A percentile compares a stretch with the other conserved stretches of the same genome.
These are phyloP conservation scores for Xerophyta viscosa DNA, from an alignment of 106 monocot genomes.

Conservation along the genomic window DNA sequence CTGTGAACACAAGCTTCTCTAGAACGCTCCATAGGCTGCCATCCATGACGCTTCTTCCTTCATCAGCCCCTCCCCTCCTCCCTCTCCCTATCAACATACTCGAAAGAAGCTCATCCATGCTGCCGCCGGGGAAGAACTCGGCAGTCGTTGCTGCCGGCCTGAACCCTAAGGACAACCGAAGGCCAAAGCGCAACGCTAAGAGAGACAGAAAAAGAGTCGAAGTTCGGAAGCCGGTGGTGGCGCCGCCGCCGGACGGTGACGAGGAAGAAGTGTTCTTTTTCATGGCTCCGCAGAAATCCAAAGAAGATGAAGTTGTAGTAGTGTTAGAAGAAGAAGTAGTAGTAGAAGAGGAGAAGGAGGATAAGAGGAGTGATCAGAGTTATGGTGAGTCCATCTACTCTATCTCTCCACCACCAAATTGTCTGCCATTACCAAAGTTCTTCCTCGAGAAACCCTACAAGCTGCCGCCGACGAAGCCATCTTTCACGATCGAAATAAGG, in stretches of 20 bases:
- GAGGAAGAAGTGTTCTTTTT: background rate
- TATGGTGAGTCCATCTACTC: conserved; percentile 16
- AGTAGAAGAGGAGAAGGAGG: conserved; percentile 3
- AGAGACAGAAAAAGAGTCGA: conserved; percentile 1
- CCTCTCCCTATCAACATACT: conserved; percentile 34
- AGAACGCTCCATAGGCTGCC: background rate
- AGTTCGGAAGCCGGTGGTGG: background rate
- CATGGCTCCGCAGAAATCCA: background rate
- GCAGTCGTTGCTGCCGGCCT: background rate
- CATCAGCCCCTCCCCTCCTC: conserved; percentile 26
- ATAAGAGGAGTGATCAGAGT: no score
- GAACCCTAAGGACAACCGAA: no score
- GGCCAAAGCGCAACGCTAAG: conserved; percentile 3
- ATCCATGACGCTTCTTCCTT: conserved; percentile 1
- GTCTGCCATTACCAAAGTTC: conserved; percentile 10
- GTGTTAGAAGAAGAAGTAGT: conserved; percentile 6
- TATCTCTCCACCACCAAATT: conserved; percentile 9
- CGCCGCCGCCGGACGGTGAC: background rate
- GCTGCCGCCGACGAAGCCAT: no score
- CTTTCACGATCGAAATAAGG: no score
- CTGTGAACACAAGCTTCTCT: no score
- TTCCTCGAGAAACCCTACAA: no score
- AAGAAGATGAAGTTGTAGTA: background rate
- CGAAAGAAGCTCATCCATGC: conserved; percentile 8
- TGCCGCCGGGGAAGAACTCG: background rate